phyloP scores from a whole-genome alignment of 345 rosid genomes.

The Gossypium bickii region DNA sequence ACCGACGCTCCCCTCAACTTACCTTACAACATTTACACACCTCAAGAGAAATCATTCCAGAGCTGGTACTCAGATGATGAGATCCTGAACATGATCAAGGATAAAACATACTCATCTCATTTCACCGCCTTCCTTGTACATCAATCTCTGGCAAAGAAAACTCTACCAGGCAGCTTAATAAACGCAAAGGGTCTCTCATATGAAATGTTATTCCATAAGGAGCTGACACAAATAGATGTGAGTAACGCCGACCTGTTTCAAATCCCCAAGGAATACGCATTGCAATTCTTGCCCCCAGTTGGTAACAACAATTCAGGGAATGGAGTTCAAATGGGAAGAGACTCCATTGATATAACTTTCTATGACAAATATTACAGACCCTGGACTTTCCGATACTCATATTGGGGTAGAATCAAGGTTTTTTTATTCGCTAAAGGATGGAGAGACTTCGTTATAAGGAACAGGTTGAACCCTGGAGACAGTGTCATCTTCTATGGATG shows the following conservation, averaged over 20 bases:
- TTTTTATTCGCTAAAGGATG: slow-evolving; percentile 22
- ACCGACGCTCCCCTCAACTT: slow-evolving; percentile 21
- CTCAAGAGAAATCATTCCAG: slow-evolving; percentile 22
- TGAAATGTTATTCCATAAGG: slow-evolving; percentile 15
- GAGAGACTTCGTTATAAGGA: slow-evolving; percentile 24
- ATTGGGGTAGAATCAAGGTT: slow-evolving; percentile 14
- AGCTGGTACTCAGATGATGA: slow-evolving; percentile 14
- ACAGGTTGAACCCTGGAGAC: slow-evolving; percentile 19
- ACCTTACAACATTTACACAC: background rate
- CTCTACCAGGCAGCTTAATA: background rate
- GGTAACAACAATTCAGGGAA: background rate
- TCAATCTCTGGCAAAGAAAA: background rate
- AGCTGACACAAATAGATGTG: slow-evolving; percentile 20
- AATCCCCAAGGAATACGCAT: slow-evolving; percentile 22
- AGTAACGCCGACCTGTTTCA: slow-evolving; percentile 14
- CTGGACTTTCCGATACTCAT: slow-evolving; percentile 24
- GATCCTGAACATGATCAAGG: slow-evolving; percentile 21
- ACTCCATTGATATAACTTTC: slow-evolving; percentile 6
- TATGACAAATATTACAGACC: slow-evolving; percentile 15
- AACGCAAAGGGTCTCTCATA: background rate
- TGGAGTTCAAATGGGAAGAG: background rate
- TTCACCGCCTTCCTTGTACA: background rate
- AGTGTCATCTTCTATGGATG: slow-evolving; percentile 15
- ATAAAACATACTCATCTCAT: slow-evolving; percentile 12
- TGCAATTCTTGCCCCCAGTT: slow-evolving; percentile 14